Evolutionary conservation across 1,284 basidiomycete genomes (phyloP).

Genomic region (Leccinum subspadiceum): DNA sequence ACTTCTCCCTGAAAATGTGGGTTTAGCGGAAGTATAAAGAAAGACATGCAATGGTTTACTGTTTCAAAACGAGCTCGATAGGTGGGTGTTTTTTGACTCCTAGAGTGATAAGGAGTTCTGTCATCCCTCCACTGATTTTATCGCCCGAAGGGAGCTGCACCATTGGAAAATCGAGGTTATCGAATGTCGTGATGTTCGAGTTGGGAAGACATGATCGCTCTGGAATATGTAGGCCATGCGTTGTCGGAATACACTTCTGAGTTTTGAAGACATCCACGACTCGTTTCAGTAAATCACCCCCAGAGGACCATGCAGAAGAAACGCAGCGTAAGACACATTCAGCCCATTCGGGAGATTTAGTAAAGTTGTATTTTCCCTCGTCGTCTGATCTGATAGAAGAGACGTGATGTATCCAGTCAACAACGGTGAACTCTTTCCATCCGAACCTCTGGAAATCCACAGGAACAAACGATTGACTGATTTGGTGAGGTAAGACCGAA

Average conservation of each 20-base stretch:
- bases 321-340: constrained; percentile 74
- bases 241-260: constrained; percentile 79
- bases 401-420: constrained; percentile 74
- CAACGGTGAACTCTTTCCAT: constrained; percentile 76
- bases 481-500: constrained; percentile 66
- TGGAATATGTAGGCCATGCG: constrained; percentile 69
- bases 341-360: constrained; percentile 68
- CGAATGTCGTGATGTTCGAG: constrained; percentile 38
- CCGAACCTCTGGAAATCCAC: constrained; percentile 60
- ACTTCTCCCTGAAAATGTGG: no score
- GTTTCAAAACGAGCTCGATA: no score
- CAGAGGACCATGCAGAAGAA: constrained; percentile 64
- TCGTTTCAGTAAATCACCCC: constrained; percentile 28
- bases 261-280: constrained; percentile 55
- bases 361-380: constrained; percentile 58
- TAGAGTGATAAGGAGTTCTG: constrained; percentile 69
- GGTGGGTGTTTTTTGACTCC: constrained; percentile 77
- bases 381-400: constrained; percentile 37
- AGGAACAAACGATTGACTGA: constrained; percentile 55
- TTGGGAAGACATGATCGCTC: constrained; percentile 76
- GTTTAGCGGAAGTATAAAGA: no score
- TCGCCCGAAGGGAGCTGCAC: constrained; percentile 67
- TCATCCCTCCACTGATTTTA: constrained; percentile 64
- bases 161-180: constrained; percentile 58
- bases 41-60: no score